These are phyloP conservation scores for Nadsonia commutata DNA, from an alignment of 1,139 yeast species.

Conservation along the genomic window DNA sequence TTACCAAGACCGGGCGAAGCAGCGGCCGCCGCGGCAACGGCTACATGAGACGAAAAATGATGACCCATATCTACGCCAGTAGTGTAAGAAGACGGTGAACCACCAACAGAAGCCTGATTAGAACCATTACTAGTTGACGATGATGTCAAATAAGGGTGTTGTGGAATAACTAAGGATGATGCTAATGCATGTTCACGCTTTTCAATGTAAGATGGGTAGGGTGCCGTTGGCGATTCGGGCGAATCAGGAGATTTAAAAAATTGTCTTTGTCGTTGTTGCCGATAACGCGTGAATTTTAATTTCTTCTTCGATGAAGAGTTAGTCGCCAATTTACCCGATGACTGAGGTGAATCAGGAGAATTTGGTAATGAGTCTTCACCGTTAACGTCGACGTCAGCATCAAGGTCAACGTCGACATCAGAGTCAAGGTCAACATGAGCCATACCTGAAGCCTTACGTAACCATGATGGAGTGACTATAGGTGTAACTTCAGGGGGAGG, in stretches of 20 bases:
- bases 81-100: not conserved
- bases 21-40: slow-evolving; percentile 5
- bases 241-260: too few relatives aligned
- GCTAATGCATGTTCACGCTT: slow-evolving; percentile 4
- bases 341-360: not conserved
- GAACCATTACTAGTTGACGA: not conserved
- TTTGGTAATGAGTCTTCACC: not conserved
- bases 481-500: not conserved
- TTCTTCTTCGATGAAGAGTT: too few relatives aligned
- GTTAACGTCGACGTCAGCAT: too few relatives aligned
- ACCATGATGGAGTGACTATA: too few relatives aligned
- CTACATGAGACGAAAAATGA: slow-evolving; percentile 1
- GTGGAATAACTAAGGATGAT: not conserved
- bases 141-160: not conserved
- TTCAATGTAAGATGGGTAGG: slow-evolving; percentile 12
- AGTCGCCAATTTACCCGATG: too few relatives aligned
- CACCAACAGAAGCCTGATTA: not conserved
- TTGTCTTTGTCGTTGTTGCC: too few relatives aligned
- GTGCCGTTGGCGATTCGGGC: slow-evolving; percentile 11
- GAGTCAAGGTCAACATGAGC: too few relatives aligned
- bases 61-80: not conserved
- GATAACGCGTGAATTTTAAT: too few relatives aligned
- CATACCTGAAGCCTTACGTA: too few relatives aligned
- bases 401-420: too few relatives aligned
- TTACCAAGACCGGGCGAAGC: slow-evolving; percentile 5